Evolutionary conservation across 1,284 basidiomycete species (phyloP), one percentile per base, ranked within the genome.

Genomic region (Singerocomus inundabilis): DNA sequence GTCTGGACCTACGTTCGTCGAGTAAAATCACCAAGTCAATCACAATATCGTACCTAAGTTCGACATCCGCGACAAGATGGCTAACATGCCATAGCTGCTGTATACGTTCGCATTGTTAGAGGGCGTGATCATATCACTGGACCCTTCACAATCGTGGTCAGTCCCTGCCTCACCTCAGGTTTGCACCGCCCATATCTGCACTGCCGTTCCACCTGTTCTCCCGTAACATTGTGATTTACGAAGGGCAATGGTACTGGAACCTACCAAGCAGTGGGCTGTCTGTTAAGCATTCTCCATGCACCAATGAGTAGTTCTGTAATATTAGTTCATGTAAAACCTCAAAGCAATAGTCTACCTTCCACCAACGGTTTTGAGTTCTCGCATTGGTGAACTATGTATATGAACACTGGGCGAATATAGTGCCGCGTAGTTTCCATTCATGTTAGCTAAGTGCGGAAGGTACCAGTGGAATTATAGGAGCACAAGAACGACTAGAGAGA

Each of bases 91-190:
- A 48, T 44, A 44, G 41, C 49, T 42, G 42, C 46, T 25, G 44
- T 30, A 35, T 42, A 24, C 38, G 26, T 46, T 41, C 48, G 51
- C 43, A 41, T 62, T 64, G 61, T 53, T 28, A 46, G 35, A 64
- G 47, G 50, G 63, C 26, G 46, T 35, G 43, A 64, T 46, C 46
- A 35, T 46, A 54, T 54, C 52, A 40, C 30, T 47, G 37, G 49
- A 55, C 57, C 58, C 62, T 63, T 60, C 44, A 32, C 26, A 41
- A 39, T 48, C 47, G 26, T 48, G 51, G 37, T 41, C 31, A 21
- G 38, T 41, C 43, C 35, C 28, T 49, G 30, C 47, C 57, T 49
- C 44, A 41, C 47, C 53, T 52, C 26, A 15, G 21, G 33, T 45
- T 45, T 31, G 31, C 33, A 33, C 40, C 16, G 33, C 42, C 29